A percentile compares a stretch with the other conserved stretches of the same genome.
These are phyloP conservation scores for Taxillus chinensis DNA, from an alignment of 164 flowering plant species.

Conservation along the genomic window DNA sequence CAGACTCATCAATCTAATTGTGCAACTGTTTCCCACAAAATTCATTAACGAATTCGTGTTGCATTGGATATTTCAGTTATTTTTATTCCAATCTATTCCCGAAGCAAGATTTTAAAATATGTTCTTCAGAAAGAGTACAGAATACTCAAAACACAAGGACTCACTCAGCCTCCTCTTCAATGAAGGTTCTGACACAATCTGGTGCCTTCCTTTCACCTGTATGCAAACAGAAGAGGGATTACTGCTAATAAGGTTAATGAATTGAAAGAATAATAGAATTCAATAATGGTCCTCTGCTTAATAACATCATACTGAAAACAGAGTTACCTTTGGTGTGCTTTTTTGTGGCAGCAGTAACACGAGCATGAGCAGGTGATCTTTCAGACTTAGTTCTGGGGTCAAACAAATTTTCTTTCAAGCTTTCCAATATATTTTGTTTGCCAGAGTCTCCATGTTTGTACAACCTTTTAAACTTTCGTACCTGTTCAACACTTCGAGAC, in stretches of 20 bases:
- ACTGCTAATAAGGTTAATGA: neutral
- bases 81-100: no score
- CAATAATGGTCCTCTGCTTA: neutral
- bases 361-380: constrained; percentile 11
- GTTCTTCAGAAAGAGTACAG: no score
- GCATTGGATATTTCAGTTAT: no score
- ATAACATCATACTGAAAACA: no score
- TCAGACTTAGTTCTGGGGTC: constrained; percentile 13
- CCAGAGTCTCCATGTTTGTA: constrained; percentile 45
- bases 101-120: no score
- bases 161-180: constrained; percentile 96
- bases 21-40: no score
- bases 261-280: neutral
- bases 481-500: constrained; percentile 28
- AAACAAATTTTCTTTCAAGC: constrained; percentile 11
- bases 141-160: constrained; percentile 11
- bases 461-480: constrained; percentile 60
- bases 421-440: constrained; percentile 9
- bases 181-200: constrained; percentile 33
- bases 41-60: no score
- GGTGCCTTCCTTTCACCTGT: constrained; percentile 33
- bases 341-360: constrained; percentile 9
- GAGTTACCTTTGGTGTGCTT: constrained; percentile 35
- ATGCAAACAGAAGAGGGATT: constrained; percentile 1
- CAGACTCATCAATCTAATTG: no score